Conservation (phyloP, 2,329 filamentous ascomycete species). For the Drechmeria coniospora region DNA sequence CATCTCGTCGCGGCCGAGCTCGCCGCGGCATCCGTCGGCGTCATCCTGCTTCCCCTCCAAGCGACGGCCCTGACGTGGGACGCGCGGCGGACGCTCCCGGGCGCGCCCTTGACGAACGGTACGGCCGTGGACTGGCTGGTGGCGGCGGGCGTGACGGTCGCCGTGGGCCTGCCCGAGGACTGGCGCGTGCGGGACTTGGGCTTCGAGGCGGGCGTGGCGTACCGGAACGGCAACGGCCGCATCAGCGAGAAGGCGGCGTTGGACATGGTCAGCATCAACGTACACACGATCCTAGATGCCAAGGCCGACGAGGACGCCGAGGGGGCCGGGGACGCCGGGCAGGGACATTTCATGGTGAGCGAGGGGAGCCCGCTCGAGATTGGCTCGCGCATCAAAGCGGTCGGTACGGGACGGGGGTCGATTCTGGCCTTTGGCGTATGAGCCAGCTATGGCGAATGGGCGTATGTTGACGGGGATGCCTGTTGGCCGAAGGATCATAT, state of each 20-base stretch:
- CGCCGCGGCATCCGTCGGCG: slow-evolving; percentile 37
- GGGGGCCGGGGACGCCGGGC: slow-evolving; percentile 10
- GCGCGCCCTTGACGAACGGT: slow-evolving; percentile 50
- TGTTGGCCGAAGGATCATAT: too few species aligned
- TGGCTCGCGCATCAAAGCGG: slow-evolving; percentile 36
- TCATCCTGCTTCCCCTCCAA: slow-evolving; percentile 45
- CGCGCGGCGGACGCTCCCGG: slow-evolving; percentile 43
- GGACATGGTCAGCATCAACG: slow-evolving; percentile 38
- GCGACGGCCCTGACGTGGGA: slow-evolving; percentile 43
- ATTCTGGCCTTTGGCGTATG: slow-evolving; percentile 22
- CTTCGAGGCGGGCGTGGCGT: slow-evolving; percentile 43
- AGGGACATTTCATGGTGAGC: slow-evolving; percentile 42
- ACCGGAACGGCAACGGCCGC: slow-evolving; percentile 37
- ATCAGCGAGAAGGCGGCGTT: slow-evolving; percentile 39
- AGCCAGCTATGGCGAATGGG: too few species aligned
- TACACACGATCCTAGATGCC: slow-evolving; percentile 42
- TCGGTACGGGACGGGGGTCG: slow-evolving; percentile 21
- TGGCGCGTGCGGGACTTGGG: slow-evolving; percentile 46
- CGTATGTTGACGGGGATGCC: too few species aligned
- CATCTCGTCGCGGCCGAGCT: slow-evolving; percentile 43
- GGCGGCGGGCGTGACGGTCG: slow-evolving; percentile 41
- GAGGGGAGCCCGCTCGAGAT: slow-evolving; percentile 50
- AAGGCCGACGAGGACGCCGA: slow-evolving; percentile 15
- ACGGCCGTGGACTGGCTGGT: slow-evolving; percentile 43
- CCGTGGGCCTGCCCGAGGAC: slow-evolving; percentile 44